Evolutionary conservation across 176 grass and related monocot species (phyloP), one percentile per base, ranked within the genome.

Genomic region (Thalia dealbata): DNA sequence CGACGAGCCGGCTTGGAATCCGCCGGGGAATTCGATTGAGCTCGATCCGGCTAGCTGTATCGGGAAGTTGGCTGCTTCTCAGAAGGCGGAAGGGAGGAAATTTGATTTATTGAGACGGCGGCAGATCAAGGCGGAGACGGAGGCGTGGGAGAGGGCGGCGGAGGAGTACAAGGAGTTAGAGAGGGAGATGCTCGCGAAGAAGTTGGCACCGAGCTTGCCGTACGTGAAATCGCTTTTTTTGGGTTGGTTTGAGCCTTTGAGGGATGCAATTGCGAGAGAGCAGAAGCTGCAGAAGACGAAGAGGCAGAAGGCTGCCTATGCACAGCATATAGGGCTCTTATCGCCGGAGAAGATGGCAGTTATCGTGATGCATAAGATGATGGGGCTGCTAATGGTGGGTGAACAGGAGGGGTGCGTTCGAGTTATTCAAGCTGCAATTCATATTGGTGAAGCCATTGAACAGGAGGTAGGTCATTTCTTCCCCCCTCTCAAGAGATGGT

Each of bases 331-430:
- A 62, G 78, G 88, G 23, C 76, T 97, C 61, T 72, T 92, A 30
- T 81, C 93, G 13, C 81, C 93, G 0, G 93, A 97, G 52, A 97
- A 97, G 80, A n/a, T 92, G n/a, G 93, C 89, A 59, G 87, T 92
- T 69, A 97, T 97, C 55, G 82, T 91, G 70, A 97, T 92, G 93
- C 90, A 83, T 77, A 97, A 91, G 79, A 89, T 97, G 86, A 92
- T 97, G 93, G 78, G 88, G 2, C 72, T 92, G 45, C 67, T 91
- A 71, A 87, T 92, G 85, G 82, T 86, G 26, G 80, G 78, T 73
- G 88, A 88, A 73, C 71, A 86, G 0, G 89, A 86, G 15, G 84
- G 84, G 61, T 85, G 84, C 2, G 82, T 97, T 29, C 89, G 89
- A 1, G 79, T 97, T 14, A 68, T 92, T 71, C 89, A 90, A 59